phyloP scores from a whole-genome alignment of 2,329 filamentous ascomycete species.

The Sporothrix luriei region DNA sequence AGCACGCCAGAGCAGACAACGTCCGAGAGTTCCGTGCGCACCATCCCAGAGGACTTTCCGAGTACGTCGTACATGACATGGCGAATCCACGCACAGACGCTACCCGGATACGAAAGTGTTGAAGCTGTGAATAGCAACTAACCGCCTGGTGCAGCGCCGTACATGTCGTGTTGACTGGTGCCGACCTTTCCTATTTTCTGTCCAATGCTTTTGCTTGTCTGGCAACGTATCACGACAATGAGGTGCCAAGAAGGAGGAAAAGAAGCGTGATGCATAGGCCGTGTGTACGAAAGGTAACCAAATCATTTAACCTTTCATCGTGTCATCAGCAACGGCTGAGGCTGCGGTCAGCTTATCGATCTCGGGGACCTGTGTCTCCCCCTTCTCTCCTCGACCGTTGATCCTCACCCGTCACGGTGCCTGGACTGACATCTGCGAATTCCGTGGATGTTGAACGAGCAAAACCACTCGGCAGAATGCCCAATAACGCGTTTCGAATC shows the following conservation, averaged over 20 bases:
- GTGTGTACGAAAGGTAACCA: neutral
- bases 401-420: constrained; percentile 1
- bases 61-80: neutral
- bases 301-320: neutral
- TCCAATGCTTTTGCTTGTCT: neutral
- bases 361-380: constrained; percentile 14
- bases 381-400: constrained; percentile 3
- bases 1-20: neutral
- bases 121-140: no score
- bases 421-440: neutral
- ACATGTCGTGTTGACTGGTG: neutral
- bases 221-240: constrained; percentile 3
- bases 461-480: no score
- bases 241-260: neutral
- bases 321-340: neutral
- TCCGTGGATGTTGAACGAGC: neutral
- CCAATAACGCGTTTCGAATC: no score
- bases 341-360: constrained; percentile 17
- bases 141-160: neutral
- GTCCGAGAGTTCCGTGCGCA: constrained; percentile 18
- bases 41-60: neutral
- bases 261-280: neutral
- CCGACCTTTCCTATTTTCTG: neutral
- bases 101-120: neutral
- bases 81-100: neutral